Percentiles rank a stretch among this genome's conserved stretches.
phyloP scores from a whole-genome alignment of 345 rosid species.

The Abelmoschus esculentus region DNA sequence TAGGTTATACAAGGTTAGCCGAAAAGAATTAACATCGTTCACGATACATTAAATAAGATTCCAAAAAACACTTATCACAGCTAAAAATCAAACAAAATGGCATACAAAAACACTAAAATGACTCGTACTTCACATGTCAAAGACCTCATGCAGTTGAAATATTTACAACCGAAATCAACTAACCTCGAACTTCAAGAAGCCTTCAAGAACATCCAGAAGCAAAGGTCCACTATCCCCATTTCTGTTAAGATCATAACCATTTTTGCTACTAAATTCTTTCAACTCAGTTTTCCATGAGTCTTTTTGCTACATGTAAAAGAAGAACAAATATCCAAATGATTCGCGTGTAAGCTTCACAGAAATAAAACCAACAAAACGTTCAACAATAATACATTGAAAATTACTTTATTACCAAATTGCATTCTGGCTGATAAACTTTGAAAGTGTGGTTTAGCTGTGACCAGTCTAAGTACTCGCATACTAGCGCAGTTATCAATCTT shows the following conservation, averaged over 20 bases:
- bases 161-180: constrained; percentile 7
- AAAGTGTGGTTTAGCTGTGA: constrained; percentile 82
- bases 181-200: constrained; percentile 88
- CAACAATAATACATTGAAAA: constrained; percentile 14
- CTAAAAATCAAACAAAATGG: not conserved
- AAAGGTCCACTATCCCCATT: constrained; percentile 86
- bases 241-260: constrained; percentile 72
- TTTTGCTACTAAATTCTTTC: constrained; percentile 70
- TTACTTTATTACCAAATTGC: constrained; percentile 87
- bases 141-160: not conserved
- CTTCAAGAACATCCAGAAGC: constrained; percentile 88
- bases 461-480: constrained; percentile 96
- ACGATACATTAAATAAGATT: not conserved
- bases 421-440: constrained; percentile 88
- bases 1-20: not conserved
- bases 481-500: constrained; percentile 67
- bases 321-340: constrained; percentile 4
- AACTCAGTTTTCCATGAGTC: constrained; percentile 86
- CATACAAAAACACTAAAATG: not conserved
- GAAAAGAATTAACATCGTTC: not conserved
- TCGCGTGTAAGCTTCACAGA: not conserved
- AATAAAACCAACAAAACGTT: constrained; percentile 2
- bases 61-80: not conserved
- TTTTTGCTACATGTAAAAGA: constrained; percentile 51
- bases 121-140: constrained; percentile 6